Conservation (phyloP, 2,329 filamentous ascomycete species). For the Alternaria gaisen region DNA sequence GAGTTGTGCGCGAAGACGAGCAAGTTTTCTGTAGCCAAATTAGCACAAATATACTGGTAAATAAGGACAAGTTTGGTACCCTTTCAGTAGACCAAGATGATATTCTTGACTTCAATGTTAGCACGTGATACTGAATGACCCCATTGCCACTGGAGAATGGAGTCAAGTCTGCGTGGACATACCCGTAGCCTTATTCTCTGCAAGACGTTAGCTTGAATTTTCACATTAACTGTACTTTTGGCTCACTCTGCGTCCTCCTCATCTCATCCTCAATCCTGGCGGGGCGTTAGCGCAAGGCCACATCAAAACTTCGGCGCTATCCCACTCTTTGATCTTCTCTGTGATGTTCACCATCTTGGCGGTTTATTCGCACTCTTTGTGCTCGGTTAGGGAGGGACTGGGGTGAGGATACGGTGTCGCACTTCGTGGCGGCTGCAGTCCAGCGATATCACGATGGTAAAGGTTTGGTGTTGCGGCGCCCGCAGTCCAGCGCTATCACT, state of each 20-base stretch:
- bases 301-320: conserved; percentile 34
- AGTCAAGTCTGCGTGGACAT: conserved; percentile 49
- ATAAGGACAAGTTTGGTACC: conserved; percentile 60
- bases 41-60: background rate
- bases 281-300: conserved; percentile 45
- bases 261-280: conserved; percentile 99
- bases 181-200: conserved; percentile 99
- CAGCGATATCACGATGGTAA: conserved; percentile 39
- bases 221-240: background rate
- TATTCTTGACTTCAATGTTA: conserved; percentile 74
- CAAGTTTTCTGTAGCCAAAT: conserved; percentile 77
- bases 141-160: background rate
- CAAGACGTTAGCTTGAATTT: conserved; percentile 46
- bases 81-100: conserved; percentile 96
- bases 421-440: conserved; percentile 21
- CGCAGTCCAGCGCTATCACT: conserved; percentile 13
- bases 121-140: conserved; percentile 37
- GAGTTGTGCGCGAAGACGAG: conserved; percentile 90
- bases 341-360: conserved; percentile 95
- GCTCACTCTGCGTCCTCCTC: conserved; percentile 93
- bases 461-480: conserved; percentile 48
- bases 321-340: conserved; percentile 99
- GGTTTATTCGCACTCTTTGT: conserved; percentile 7
- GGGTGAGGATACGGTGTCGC: conserved; percentile 11
- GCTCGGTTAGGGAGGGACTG: conserved; percentile 13